Evolutionary conservation across 768 basidiomycete genomes (phyloP).

Genomic region (Tulasnella sp.): DNA sequence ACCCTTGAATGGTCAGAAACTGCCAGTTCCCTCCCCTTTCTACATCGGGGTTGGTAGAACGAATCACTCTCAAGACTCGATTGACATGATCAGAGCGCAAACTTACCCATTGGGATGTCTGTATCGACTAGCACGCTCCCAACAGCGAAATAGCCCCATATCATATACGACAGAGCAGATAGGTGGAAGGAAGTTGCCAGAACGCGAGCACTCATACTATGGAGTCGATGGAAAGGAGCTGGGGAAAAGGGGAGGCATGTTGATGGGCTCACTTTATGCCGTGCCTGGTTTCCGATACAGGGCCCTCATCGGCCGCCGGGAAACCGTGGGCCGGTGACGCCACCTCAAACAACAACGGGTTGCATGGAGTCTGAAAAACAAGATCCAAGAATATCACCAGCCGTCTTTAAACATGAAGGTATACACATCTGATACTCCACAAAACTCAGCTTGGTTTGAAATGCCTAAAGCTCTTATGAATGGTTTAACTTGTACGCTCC

Average conservation of each 20-base stretch:
- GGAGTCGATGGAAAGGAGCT: neutral
- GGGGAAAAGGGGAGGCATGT: neutral
- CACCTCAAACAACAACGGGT: neutral
- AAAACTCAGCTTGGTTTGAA: neutral
- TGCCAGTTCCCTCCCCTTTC: constrained; percentile 58
- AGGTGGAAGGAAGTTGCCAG: constrained; percentile 3
- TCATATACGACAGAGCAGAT: constrained; percentile 8
- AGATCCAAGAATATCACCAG: neutral
- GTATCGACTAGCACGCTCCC: neutral
- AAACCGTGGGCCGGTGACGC: neutral
- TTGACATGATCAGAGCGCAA: neutral
- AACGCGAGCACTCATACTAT: neutral
- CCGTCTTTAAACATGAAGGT: neutral
- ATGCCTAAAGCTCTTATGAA: neutral
- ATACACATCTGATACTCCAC: neutral
- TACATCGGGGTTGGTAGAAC: neutral
- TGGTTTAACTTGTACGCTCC: neutral
- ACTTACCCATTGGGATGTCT: neutral
- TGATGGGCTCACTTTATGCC: neutral
- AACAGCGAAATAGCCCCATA: neutral
- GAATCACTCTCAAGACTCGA: neutral
- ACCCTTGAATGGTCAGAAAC: constrained; percentile 79
- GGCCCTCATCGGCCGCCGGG: neutral
- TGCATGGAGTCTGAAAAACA: neutral
- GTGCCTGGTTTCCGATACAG: constrained; percentile 5